phyloP scores from a whole-genome alignment of 2,329 filamentous ascomycete genomes.

The Beauveria varroae region DNA sequence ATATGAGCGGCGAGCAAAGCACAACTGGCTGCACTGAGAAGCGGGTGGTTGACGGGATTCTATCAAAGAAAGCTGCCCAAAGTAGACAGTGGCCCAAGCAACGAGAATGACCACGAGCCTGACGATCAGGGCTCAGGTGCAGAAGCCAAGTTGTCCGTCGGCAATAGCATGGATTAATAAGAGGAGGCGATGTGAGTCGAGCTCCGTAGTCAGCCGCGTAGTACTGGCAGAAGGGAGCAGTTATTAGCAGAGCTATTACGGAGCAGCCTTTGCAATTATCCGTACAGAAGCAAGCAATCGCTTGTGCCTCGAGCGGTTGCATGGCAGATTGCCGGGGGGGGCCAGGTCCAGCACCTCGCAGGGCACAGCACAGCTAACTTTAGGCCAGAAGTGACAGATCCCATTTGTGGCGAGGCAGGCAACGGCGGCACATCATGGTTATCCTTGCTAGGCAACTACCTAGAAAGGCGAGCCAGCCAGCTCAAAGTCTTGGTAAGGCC shows the following conservation, averaged over 20 bases:
- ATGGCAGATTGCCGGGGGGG: neutral
- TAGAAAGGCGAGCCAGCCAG: neutral
- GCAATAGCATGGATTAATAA: neutral
- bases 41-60: neutral
- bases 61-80: constrained; percentile 1
- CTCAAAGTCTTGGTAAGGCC: constrained; percentile 13
- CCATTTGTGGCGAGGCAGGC: constrained; percentile 17
- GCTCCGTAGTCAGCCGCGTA: neutral
- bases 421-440: constrained; percentile 9
- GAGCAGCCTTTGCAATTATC: neutral
- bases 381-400: constrained; percentile 18
- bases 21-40: neutral
- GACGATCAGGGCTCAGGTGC: neutral
- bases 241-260: neutral
- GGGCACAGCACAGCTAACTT: neutral
- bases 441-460: neutral
- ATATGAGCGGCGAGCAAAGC: neutral
- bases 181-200: neutral
- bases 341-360: neutral
- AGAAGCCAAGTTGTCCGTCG: neutral
- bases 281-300: neutral
- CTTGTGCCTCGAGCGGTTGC: neutral
- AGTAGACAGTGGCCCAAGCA: neutral
- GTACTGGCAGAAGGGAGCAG: neutral
- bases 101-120: neutral